A percentile compares a stretch with the other conserved stretches of the same genome.
These are phyloP conservation scores for Termitomyces bulborhizus DNA, from an alignment of 768 basidiomycete genomes.

Conservation along the genomic window DNA sequence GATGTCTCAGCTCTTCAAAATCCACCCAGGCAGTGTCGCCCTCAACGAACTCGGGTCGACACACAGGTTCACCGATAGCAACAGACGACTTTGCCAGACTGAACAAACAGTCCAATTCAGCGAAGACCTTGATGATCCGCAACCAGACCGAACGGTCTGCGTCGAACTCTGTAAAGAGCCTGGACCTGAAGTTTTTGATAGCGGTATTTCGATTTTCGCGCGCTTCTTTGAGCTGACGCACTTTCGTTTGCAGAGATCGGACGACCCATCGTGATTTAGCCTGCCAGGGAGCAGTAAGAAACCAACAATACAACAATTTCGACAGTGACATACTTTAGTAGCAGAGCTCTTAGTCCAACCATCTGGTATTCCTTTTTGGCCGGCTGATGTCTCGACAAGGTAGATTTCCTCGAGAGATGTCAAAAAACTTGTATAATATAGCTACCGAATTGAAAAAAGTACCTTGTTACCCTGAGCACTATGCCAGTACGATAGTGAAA, in stretches of 20 bases:
- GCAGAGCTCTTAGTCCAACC: constrained; percentile 77
- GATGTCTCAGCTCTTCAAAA: constrained; percentile 88
- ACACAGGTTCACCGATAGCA: constrained; percentile 92
- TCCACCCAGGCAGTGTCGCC: constrained; percentile 75
- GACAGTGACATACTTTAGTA: constrained; percentile 60
- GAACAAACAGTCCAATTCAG: constrained; percentile 95
- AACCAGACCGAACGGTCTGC: constrained; percentile 76
- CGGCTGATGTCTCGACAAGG: constrained; percentile 66
- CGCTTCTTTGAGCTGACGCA: constrained; percentile 88
- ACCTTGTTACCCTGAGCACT: constrained; percentile 83
- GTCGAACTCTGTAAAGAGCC: constrained; percentile 78
- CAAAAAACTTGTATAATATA: not conserved
- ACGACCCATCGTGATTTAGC: constrained; percentile 73
- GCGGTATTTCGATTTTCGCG: constrained; percentile 78
- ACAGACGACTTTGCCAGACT: constrained; percentile 83
- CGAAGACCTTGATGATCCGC: constrained; percentile 75
- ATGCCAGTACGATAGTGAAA: constrained; percentile 37
- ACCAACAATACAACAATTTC: not conserved
- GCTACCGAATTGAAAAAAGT: not conserved
- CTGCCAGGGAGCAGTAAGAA: constrained; percentile 27
- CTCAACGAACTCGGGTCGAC: constrained; percentile 84
- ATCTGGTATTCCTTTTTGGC: constrained; percentile 61
- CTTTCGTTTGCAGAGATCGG: constrained; percentile 59
- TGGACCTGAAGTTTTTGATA: constrained; percentile 78
- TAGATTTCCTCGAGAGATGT: constrained; percentile 68